phyloP scores from a whole-genome alignment of 2,329 filamentous ascomycete species.

The Beauveria scarabaeidicola region DNA sequence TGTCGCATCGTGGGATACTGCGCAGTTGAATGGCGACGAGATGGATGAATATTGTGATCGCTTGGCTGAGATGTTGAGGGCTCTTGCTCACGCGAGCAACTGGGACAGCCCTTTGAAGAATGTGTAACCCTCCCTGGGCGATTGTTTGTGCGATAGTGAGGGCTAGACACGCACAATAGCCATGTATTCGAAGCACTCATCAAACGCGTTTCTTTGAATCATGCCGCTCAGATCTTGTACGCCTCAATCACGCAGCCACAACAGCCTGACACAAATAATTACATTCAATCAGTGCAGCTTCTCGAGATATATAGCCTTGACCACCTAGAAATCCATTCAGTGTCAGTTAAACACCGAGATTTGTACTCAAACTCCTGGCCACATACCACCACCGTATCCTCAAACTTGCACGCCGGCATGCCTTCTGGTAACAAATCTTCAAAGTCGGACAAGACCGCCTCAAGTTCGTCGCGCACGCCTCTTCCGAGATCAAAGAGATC shows the following conservation, averaged over 20 bases:
- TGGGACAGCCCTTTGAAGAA: constrained; percentile 21
- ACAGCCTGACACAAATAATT: too few relatives aligned
- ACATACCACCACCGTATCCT: neutral
- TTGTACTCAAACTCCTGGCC: neutral
- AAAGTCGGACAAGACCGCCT: neutral
- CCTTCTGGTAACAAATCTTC: neutral
- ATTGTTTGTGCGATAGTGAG: neutral
- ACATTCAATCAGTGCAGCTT: neutral
- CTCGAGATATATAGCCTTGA: neutral
- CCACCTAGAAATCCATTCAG: neutral
- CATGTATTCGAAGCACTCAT: neutral
- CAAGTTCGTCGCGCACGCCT: neutral
- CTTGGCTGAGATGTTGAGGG: constrained; percentile 24
- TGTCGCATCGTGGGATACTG: constrained; percentile 32
- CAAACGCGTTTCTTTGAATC: neutral
- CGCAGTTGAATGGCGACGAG: constrained; percentile 27
- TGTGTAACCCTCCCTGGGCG: constrained; percentile 15
- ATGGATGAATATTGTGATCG: constrained; percentile 23
- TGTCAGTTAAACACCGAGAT: neutral
- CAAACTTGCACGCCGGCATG: neutral
- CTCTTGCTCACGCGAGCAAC: constrained; percentile 19
- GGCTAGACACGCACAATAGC: neutral
- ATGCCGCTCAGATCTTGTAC: neutral
- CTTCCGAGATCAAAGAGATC: neutral
- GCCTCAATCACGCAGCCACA: neutral